These are phyloP conservation scores for Senna siamea DNA, from an alignment of 306 rosid genomes.

Conservation along the genomic window DNA sequence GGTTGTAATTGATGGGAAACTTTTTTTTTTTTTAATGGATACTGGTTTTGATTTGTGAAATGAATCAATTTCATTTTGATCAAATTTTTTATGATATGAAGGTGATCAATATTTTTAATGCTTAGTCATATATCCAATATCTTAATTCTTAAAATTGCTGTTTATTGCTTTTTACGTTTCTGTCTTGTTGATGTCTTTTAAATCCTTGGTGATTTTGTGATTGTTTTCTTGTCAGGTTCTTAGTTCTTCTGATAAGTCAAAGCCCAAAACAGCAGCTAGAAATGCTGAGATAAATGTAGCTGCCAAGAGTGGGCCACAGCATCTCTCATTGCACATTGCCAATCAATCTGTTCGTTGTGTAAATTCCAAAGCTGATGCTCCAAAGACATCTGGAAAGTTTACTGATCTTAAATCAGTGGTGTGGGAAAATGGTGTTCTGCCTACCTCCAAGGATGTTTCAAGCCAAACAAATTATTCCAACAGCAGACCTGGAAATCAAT, in stretches of 20 bases:
- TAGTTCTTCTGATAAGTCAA: constrained; percentile 83
- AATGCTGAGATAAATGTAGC: constrained; percentile 62
- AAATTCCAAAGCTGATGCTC: constrained; percentile 68
- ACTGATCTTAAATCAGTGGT: constrained; percentile 84
- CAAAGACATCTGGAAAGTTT: constrained; percentile 89
- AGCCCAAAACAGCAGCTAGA: constrained; percentile 69
- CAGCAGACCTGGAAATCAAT: constrained; percentile 63
- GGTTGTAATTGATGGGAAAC: neutral
- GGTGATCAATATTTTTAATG: neutral
- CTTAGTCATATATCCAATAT: neutral
- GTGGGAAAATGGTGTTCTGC: constrained; percentile 81
- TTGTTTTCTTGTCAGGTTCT: constrained; percentile 54
- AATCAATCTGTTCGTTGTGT: constrained; percentile 74
- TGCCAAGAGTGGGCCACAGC: constrained; percentile 70
- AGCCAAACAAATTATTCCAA: constrained; percentile 65
- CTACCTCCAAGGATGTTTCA: constrained; percentile 67
- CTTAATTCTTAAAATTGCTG: no score
- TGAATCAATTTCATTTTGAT: neutral
- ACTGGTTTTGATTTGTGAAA: neutral
- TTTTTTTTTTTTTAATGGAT: neutral
- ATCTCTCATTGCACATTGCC: constrained; percentile 52
- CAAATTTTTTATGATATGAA: constrained; percentile 4
- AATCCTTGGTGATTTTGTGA: constrained; percentile 26
- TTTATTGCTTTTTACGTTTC: neutral
- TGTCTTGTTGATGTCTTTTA: constrained; percentile 9